Evolutionary conservation across 2,329 filamentous ascomycete species (phyloP).

Genomic region (Endoconidiophora polonica): DNA sequence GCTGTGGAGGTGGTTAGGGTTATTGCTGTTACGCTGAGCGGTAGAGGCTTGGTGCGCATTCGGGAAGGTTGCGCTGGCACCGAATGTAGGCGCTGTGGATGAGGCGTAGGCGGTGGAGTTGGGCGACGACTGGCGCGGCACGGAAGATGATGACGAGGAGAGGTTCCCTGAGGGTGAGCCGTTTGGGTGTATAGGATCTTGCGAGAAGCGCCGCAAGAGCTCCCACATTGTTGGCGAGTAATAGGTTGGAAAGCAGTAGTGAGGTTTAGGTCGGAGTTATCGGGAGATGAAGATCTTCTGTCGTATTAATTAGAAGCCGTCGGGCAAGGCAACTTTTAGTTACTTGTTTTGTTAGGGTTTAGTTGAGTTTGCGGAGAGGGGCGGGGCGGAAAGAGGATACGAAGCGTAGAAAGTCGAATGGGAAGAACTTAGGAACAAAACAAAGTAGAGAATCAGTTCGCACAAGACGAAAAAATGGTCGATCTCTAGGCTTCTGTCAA

Average conservation of each 20-base stretch:
- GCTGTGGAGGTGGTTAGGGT: background rate
- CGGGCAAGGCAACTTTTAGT: background rate
- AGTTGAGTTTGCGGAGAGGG: no score
- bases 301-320: background rate
- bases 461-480: no score
- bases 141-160: conserved; percentile 11
- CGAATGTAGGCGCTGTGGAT: no score
- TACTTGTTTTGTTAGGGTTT: no score
- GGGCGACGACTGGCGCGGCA: no score
- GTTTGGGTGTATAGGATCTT: conserved; percentile 6
- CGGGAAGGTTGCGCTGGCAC: background rate
- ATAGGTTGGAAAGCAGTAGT: background rate
- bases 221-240: conserved; percentile 9
- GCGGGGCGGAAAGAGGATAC: no score
- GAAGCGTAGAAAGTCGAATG: no score
- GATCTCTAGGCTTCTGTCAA: no score
- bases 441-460: no score
- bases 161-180: background rate
- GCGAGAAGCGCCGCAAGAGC: conserved; percentile 12
- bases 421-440: no score
- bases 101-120: conserved; percentile 8
- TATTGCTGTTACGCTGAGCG: background rate
- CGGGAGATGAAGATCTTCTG: background rate
- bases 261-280: background rate
- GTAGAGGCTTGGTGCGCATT: background rate